A percentile compares a stretch with the other conserved stretches of the same genome.
These are phyloP conservation scores for Paramecium tetraurelia DNA, from an alignment of 73 alveolate species.

Conservation along the genomic window DNA sequence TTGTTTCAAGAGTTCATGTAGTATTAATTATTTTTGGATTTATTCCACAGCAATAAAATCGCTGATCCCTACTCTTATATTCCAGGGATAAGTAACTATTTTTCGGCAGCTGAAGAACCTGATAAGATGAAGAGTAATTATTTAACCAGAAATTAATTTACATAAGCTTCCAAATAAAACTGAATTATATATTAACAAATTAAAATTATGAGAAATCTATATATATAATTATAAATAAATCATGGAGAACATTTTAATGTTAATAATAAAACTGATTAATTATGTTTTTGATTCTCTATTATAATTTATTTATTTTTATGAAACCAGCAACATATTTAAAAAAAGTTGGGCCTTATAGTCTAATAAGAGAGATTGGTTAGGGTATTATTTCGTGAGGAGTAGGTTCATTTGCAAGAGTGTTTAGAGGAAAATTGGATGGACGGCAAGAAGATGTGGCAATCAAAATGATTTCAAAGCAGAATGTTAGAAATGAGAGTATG, in stretches of 20 bases:
- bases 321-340: slow-evolving; percentile 41
- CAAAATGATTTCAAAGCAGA: slow-evolving; percentile 58
- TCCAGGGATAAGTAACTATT: neutral
- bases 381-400: neutral
- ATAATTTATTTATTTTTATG: neutral
- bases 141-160: neutral
- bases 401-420: slow-evolving; percentile 57
- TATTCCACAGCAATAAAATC: neutral
- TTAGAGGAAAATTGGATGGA: slow-evolving; percentile 37
- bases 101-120: neutral
- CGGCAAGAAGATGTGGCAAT: slow-evolving; percentile 56
- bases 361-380: slow-evolving; percentile 51
- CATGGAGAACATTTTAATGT: too few species aligned
- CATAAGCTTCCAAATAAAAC: neutral
- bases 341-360: slow-evolving; percentile 57
- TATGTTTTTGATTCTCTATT: neutral
- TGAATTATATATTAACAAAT: neutral
- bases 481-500: slow-evolving; percentile 2
- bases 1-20: neutral
- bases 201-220: neutral
- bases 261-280: neutral
- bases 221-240: too few species aligned
- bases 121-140: neutral
- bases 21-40: neutral
- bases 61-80: neutral